Evolutionary conservation across 148 eudicot species (phyloP).

Genomic region (Heliosperma pusillum): DNA sequence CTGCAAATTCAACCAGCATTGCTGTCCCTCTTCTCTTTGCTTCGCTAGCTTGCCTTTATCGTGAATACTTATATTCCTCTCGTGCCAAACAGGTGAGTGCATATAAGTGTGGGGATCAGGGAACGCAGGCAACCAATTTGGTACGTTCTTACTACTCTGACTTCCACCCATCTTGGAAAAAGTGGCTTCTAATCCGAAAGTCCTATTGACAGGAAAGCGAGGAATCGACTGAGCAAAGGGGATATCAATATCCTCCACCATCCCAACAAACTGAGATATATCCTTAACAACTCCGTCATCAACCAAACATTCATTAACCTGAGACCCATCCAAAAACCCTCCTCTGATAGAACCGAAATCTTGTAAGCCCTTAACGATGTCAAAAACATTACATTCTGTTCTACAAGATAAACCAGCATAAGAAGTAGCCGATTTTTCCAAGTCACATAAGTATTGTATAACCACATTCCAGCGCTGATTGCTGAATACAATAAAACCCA

Average conservation of each 20-base stretch:
- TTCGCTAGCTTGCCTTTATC: constrained; percentile 70
- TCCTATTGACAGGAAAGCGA: constrained; percentile 45
- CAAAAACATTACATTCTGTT: too few species aligned
- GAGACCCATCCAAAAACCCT: constrained; percentile 39
- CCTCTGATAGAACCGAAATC: constrained; percentile 43
- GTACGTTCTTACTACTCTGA: constrained; percentile 50
- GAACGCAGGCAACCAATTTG: constrained; percentile 80
- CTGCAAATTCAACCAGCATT: constrained; percentile 76
- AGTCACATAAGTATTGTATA: too few species aligned
- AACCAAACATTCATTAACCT: not conserved
- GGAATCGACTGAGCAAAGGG: constrained; percentile 76
- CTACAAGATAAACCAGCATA: too few species aligned
- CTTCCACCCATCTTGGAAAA: constrained; percentile 56
- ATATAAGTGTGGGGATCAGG: constrained; percentile 80
- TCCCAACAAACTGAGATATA: constrained; percentile 44
- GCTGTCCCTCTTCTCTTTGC: constrained; percentile 83
- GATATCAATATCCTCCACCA: constrained; percentile 32
- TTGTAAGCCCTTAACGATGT: constrained; percentile 60
- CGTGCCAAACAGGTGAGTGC: constrained; percentile 62
- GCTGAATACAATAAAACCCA: too few species aligned
- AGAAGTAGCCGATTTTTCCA: too few species aligned
- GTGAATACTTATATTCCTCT: constrained; percentile 53
- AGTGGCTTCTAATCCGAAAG: constrained; percentile 33
- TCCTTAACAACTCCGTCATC: constrained; percentile 32
- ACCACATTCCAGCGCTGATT: too few species aligned